These are phyloP conservation scores for Spizellomyces sp. DNA, from an alignment of 192 early-diverging fungal genomes.

Conservation along the genomic window DNA sequence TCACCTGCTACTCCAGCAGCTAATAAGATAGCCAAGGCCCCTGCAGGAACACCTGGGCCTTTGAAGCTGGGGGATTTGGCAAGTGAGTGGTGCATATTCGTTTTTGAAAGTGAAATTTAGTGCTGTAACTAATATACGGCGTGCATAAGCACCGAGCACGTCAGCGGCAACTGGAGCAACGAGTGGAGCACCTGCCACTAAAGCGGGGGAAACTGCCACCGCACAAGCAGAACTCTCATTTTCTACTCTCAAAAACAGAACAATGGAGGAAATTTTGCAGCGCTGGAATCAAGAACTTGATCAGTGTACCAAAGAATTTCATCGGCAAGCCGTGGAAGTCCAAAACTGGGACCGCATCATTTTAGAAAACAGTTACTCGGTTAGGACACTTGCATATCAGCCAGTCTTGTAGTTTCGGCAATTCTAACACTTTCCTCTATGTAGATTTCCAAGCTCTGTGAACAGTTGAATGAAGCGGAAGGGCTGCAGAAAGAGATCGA, in stretches of 20 bases:
- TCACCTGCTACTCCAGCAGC: neutral
- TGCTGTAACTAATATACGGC: neutral
- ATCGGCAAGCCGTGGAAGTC: constrained; percentile 81
- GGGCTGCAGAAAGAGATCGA: constrained; percentile 78
- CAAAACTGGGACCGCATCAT: constrained; percentile 83
- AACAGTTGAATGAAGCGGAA: constrained; percentile 74
- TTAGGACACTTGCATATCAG: constrained; percentile 40
- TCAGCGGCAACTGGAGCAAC: constrained; percentile 28
- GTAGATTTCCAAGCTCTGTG: constrained; percentile 76
- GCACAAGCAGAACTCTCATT: constrained; percentile 10
- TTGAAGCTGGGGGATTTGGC: constrained; percentile 32
- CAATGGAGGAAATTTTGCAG: constrained; percentile 88
- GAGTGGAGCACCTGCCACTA: constrained; percentile 18
- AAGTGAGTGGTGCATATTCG: constrained; percentile 10
- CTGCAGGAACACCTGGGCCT: constrained; percentile 36
- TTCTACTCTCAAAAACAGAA: constrained; percentile 74
- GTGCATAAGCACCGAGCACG: neutral
- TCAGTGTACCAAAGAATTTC: constrained; percentile 78
- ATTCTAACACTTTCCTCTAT: constrained; percentile 19
- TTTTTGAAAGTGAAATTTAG: neutral
- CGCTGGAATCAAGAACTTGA: constrained; percentile 89
- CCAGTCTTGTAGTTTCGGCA: neutral
- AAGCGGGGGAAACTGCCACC: constrained; percentile 37
- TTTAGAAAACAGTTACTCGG: constrained; percentile 79
- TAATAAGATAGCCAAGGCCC: constrained; percentile 24